Evolutionary conservation across 305 asterid genomes (phyloP), one percentile per base, ranked within the genome.

Genomic region (Fraxinus latifolia): DNA sequence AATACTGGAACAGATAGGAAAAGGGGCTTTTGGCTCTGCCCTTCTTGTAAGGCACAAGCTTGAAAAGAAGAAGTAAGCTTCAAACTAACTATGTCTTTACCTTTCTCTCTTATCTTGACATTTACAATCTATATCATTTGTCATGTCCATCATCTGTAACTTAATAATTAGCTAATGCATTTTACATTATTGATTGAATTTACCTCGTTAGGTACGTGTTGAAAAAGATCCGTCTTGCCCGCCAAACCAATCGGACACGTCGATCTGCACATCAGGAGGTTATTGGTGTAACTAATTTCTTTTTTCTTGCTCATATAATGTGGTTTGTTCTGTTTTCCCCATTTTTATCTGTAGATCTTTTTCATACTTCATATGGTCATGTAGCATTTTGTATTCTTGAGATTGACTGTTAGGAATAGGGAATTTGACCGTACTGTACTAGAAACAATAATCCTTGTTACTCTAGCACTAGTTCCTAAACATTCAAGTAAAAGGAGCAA

Each of bases 261-360:
- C 91, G 98, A 85, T 91, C 96, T 85, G 98, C 98, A 62, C 98
- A 95, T 87, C 98, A 92, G 84, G 98, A 95, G 98, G 98, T 95
- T 82, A 76, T 87, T 88, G 75, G 75, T 55, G 31, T 87, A 39
- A 42, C 6, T 0, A 37, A 14, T 79, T 17, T 73, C 50, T 34
- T 82, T 60, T 75, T 72, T 33, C 55, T 76, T 44, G 76, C 60
- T 32, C 27, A 15, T 7, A 23, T 5, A 21, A 55, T 36, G 67
- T 5, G 31, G 32, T 62, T 55, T 50, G 12, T 27, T 33, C 82
- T 82, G 36, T 5, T 8, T 75, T 60, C 71, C 42, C 65, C 58
- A 11, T 12, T 74, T 77, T 58, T 6, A 65, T 15, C 23, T 12
- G 31, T 53, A 53, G 65, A 70, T 25, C 15, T 67, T 65, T 65